A percentile compares a stretch with the other conserved stretches of the same genome.
Evolutionary conservation across 1,284 basidiomycete genomes (phyloP).

Genomic region (Earliella scabrosa): DNA sequence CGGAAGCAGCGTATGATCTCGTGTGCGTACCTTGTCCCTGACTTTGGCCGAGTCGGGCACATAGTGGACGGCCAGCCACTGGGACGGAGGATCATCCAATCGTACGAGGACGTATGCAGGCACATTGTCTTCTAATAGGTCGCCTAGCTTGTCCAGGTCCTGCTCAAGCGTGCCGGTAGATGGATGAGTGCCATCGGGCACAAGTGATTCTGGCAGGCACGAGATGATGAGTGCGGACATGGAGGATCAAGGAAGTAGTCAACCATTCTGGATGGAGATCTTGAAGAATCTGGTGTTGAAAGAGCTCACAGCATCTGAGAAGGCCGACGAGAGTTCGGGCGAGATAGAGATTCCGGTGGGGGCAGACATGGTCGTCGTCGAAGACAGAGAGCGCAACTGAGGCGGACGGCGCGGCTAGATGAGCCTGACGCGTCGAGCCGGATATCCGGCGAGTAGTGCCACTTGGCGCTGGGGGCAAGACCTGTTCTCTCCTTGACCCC

Average conservation of each 20-base stretch:
- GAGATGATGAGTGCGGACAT: constrained; percentile 29
- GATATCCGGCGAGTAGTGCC: background rate
- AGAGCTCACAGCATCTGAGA: constrained; percentile 59
- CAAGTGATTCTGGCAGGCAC: constrained; percentile 61
- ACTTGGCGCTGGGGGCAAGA: constrained; percentile 9
- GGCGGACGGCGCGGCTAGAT: background rate
- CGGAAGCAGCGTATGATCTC: background rate
- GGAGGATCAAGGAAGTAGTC: constrained; percentile 27
- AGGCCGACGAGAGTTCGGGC: constrained; percentile 53
- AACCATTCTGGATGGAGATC: constrained; percentile 75
- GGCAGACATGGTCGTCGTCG: constrained; percentile 58
- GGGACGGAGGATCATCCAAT: constrained; percentile 57
- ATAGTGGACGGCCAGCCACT: constrained; percentile 77
- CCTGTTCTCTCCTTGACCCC: too few relatives aligned
- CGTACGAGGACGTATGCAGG: constrained; percentile 79
- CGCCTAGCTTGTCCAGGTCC: constrained; percentile 62
- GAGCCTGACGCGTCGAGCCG: background rate
- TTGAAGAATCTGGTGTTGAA: constrained; percentile 69
- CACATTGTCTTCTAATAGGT: constrained; percentile 57
- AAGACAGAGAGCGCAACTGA: background rate
- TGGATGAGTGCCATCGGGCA: constrained; percentile 55
- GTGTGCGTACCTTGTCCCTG: constrained; percentile 66
- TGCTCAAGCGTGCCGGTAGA: constrained; percentile 54
- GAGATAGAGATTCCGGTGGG: constrained; percentile 68
- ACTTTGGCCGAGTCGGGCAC: constrained; percentile 78